Conservation (phyloP, 2,329 filamentous ascomycete genomes). For the Whalleya microplaca region DNA sequence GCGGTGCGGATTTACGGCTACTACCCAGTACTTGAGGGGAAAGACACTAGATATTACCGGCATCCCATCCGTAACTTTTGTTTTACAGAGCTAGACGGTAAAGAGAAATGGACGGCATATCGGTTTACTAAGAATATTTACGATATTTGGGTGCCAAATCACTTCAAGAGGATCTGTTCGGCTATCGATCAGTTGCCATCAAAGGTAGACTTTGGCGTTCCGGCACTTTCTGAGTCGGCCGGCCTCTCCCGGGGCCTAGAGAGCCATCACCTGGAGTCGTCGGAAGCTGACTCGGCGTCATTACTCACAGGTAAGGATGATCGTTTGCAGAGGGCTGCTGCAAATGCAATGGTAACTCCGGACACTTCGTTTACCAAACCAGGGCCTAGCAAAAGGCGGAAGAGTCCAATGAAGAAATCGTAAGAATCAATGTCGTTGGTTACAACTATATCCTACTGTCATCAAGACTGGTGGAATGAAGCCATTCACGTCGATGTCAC, state of each 20-base stretch:
- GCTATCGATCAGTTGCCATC: slow-evolving; percentile 39
- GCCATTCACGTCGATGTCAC: no score
- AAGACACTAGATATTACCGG: slow-evolving; percentile 42
- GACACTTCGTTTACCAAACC: no score
- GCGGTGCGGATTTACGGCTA: slow-evolving; percentile 45
- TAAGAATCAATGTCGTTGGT: no score
- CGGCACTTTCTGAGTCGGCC: slow-evolving; percentile 6
- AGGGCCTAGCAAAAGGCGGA: neutral
- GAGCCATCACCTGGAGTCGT: no score
- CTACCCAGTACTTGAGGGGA: slow-evolving; percentile 42
- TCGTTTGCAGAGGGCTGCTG: no score
- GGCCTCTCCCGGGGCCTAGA: no score
- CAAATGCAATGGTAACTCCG: slow-evolving; percentile 2
- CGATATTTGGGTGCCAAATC: slow-evolving; percentile 39
- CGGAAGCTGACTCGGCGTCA: no score
- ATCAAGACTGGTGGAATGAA: no score
- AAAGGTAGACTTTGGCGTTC: slow-evolving; percentile 13
- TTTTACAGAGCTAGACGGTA: slow-evolving; percentile 38
- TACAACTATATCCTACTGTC: no score
- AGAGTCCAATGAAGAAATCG: neutral
- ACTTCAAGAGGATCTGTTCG: slow-evolving; percentile 43
- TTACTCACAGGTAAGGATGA: no score
- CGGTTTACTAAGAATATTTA: slow-evolving; percentile 43
- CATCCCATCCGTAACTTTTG: slow-evolving; percentile 40
- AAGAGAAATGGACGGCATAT: slow-evolving; percentile 43